phyloP scores from a whole-genome alignment of 2,329 filamentous ascomycete species.

The Teratosphaeria destructans region DNA sequence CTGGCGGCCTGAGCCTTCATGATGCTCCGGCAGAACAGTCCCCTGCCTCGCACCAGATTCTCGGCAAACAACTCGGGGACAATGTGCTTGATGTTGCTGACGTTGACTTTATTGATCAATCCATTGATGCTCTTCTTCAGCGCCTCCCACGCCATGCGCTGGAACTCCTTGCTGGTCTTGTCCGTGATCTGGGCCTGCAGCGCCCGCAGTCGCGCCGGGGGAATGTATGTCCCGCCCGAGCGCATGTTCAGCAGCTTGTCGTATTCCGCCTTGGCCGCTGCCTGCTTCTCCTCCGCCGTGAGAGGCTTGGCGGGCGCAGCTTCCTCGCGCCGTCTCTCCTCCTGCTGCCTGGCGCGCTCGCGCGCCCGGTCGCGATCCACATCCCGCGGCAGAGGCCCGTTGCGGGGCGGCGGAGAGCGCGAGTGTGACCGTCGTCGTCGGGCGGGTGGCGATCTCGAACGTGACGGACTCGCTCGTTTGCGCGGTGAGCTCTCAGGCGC shows the following conservation, averaged over 20 bases:
- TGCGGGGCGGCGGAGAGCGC: constrained; percentile 20
- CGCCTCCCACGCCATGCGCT: constrained; percentile 98
- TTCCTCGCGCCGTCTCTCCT: constrained; percentile 30
- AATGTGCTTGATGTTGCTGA: constrained; percentile 94
- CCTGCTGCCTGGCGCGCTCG: constrained; percentile 44
- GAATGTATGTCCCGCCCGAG: constrained; percentile 92
- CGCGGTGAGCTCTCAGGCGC: constrained; percentile 11
- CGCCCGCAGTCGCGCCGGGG: constrained; percentile 77
- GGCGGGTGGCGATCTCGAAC: constrained; percentile 25
- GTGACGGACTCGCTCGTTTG: constrained; percentile 25
- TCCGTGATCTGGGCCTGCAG: constrained; percentile 96
- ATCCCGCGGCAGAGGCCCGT: constrained; percentile 35
- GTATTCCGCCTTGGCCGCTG: constrained; percentile 82
- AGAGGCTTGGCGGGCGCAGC: constrained; percentile 41
- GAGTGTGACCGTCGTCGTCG: constrained; percentile 21
- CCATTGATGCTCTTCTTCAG: constrained; percentile 98
- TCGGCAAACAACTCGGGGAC: constrained; percentile 92
- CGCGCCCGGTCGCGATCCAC: constrained; percentile 40
- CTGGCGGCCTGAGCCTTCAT: constrained; percentile 98
- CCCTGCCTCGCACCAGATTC: constrained; percentile 83
- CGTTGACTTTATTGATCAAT: constrained; percentile 98
- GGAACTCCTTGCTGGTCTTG: constrained; percentile 91
- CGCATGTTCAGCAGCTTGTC: constrained; percentile 85
- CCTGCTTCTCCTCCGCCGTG: constrained; percentile 75
- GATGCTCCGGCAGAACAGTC: constrained; percentile 87